Conservation (phyloP, 2,329 filamentous ascomycete species). For the Xylogone sp. region DNA sequence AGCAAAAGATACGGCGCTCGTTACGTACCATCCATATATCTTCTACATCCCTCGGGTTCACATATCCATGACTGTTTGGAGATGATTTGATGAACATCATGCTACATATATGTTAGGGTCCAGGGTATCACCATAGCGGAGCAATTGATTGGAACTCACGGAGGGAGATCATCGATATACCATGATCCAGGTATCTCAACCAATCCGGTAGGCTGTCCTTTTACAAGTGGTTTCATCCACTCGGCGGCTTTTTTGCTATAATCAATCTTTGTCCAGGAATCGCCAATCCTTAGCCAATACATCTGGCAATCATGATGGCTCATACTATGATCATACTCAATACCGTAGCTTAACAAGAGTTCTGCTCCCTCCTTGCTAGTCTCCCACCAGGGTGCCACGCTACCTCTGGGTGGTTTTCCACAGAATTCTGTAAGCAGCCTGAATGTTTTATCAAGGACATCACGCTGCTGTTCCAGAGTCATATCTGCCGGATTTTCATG, state of each 20-base stretch:
- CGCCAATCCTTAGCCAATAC: slow-evolving; percentile 61
- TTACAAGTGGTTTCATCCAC: slow-evolving; percentile 64
- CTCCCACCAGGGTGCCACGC: slow-evolving; percentile 75
- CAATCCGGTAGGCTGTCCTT: slow-evolving; percentile 56
- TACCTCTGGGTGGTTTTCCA: slow-evolving; percentile 68
- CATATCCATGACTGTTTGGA: slow-evolving; percentile 59
- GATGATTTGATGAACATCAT: slow-evolving; percentile 71
- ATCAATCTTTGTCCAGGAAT: slow-evolving; percentile 66
- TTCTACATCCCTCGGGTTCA: slow-evolving; percentile 54
- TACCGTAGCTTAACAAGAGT: slow-evolving; percentile 60
- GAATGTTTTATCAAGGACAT: slow-evolving; percentile 72
- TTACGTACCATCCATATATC: slow-evolving; percentile 47
- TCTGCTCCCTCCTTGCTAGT: slow-evolving; percentile 64
- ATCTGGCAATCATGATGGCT: slow-evolving; percentile 61
- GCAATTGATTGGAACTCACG: slow-evolving; percentile 19
- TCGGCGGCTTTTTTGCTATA: slow-evolving; percentile 56
- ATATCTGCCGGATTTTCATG: slow-evolving; percentile 71
- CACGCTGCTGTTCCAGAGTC: slow-evolving; percentile 70
- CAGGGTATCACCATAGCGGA: too few species aligned
- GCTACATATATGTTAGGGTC: background rate
- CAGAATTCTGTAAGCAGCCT: slow-evolving; percentile 66
- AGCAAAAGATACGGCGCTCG: background rate
- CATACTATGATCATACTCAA: slow-evolving; percentile 69
- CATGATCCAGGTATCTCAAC: slow-evolving; percentile 64
- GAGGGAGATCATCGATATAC: slow-evolving; percentile 59